Evolutionary conservation across 2,329 filamentous ascomycete genomes (phyloP).

Genomic region (Alternaria viburni): DNA sequence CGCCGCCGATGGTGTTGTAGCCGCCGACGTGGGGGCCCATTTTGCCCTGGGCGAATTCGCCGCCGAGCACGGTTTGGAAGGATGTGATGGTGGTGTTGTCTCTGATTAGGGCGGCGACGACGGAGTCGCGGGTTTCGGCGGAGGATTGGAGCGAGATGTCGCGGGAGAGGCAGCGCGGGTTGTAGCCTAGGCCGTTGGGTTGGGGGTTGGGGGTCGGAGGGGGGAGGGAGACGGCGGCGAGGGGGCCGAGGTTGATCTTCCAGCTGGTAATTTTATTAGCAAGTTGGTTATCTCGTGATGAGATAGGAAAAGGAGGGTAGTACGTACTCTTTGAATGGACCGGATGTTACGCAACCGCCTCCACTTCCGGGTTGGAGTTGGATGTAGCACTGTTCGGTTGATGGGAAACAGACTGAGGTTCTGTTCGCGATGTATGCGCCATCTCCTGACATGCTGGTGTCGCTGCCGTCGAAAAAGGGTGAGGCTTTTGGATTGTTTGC

Average conservation of each 20-base stretch:
- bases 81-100: conserved; percentile 33
- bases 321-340: conserved; percentile 59
- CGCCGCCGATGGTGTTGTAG: conserved; percentile 55
- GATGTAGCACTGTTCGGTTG: conserved; percentile 30
- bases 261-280: no score
- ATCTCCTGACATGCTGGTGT: conserved; percentile 56
- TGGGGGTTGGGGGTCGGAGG: conserved; percentile 37
- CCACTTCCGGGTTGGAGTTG: conserved; percentile 59
- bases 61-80: conserved; percentile 50
- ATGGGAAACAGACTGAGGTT: conserved; percentile 40
- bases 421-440: conserved; percentile 44
- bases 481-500: conserved; percentile 54
- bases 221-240: conserved; percentile 40
- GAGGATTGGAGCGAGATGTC: conserved; percentile 40
- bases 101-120: conserved; percentile 32
- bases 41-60: conserved; percentile 41
- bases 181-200: conserved; percentile 35
- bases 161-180: conserved; percentile 50
- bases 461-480: conserved; percentile 63
- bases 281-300: no score
- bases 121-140: conserved; percentile 29
- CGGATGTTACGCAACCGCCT: conserved; percentile 61
- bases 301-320: no score
- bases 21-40: conserved; percentile 54
- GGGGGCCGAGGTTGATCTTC: conserved; percentile 57